These are phyloP conservation scores for Mucor mucedo DNA, from an alignment of 371 early-diverging fungal genomes.

Conservation along the genomic window DNA sequence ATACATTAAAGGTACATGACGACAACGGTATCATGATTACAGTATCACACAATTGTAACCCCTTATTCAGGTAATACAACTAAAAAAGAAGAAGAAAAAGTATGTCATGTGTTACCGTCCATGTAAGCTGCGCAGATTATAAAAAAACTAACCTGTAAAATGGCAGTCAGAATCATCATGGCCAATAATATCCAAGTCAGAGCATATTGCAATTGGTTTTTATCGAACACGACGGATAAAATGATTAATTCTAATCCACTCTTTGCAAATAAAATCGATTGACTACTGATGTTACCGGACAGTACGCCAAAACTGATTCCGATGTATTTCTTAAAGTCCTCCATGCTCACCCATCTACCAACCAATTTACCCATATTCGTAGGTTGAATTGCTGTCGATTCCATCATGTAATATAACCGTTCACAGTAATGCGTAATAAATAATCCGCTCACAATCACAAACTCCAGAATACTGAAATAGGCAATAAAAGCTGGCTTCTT, in stretches of 20 bases:
- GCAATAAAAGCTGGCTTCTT: constrained; percentile 73
- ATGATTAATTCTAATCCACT: constrained; percentile 78
- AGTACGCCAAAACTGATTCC: constrained; percentile 71
- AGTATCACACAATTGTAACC: constrained; percentile 77
- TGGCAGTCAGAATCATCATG: constrained; percentile 68
- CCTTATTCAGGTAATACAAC: constrained; percentile 82
- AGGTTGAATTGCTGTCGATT: constrained; percentile 30
- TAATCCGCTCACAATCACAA: constrained; percentile 56
- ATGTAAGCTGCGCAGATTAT: background rate
- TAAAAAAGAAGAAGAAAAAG: constrained; percentile 26
- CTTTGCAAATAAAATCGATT: constrained; percentile 80
- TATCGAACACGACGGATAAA: constrained; percentile 60
- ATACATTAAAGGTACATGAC: constrained; percentile 79
- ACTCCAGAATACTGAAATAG: constrained; percentile 69
- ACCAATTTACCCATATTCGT: constrained; percentile 23
- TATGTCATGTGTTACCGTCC: constrained; percentile 9
- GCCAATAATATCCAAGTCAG: constrained; percentile 75
- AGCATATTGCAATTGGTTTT: constrained; percentile 74
- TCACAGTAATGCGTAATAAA: constrained; percentile 60
- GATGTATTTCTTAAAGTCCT: constrained; percentile 40
- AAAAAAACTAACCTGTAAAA: constrained; percentile 64
- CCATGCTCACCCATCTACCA: constrained; percentile 31
- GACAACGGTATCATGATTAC: constrained; percentile 80
- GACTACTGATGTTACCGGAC: constrained; percentile 77
- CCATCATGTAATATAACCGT: constrained; percentile 35